Conservation (phyloP, 1,139 yeast species). For the Saccharomyces hybrid region DNA sequence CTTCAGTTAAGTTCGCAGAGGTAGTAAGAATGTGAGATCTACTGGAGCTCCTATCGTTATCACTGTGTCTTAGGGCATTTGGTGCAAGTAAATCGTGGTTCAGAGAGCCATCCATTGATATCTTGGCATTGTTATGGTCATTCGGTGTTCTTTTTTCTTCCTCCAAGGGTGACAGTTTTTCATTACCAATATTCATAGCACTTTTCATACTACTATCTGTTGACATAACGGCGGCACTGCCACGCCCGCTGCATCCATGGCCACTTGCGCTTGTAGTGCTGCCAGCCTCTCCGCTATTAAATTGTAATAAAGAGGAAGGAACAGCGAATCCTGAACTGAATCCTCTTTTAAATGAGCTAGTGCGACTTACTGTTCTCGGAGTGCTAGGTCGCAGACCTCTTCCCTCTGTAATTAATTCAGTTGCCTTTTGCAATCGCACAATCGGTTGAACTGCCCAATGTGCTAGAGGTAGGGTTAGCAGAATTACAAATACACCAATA, state of each 20-base stretch:
- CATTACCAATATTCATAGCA: not conserved
- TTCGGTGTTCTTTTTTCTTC: not conserved
- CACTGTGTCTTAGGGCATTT: conserved; percentile 6
- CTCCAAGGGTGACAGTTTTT: conserved; percentile 1
- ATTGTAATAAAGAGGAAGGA: not conserved
- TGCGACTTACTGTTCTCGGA: conserved; percentile 2
- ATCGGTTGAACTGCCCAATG: conserved; percentile 84
- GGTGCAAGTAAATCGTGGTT: conserved; percentile 8
- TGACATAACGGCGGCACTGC: not conserved
- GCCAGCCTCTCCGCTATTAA: not conserved
- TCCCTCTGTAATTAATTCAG: conserved; percentile 49
- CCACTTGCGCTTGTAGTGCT: not conserved
- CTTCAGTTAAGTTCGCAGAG: conserved; percentile 37
- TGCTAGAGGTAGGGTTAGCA: conserved; percentile 74
- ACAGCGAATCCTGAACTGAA: not conserved
- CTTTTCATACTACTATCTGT: not conserved
- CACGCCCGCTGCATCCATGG: not conserved
- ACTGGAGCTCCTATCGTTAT: conserved; percentile 15
- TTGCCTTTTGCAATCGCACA: conserved; percentile 69
- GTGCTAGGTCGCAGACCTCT: conserved; percentile 30
- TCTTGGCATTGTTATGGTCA: not conserved
- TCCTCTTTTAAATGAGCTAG: conserved; percentile 3
- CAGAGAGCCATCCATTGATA: conserved; percentile 8
- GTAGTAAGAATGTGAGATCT: conserved; percentile 19
- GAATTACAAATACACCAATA: conserved; percentile 64